Evolutionary conservation across 176 grass and related monocot genomes (phyloP).

Genomic region (Raddia guianensis): DNA sequence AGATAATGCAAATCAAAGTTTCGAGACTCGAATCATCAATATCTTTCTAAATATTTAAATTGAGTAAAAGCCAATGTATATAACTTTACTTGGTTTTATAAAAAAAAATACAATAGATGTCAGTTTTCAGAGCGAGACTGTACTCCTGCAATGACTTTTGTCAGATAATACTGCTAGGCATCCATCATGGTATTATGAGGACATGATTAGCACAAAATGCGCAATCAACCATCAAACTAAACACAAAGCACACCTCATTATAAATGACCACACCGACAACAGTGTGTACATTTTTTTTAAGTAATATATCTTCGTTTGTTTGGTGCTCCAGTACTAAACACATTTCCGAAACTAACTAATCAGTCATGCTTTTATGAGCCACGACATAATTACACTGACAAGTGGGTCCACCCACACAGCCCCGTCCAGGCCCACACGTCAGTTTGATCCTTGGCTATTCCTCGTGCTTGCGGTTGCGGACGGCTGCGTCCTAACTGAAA

Average conservation of each 20-base stretch:
- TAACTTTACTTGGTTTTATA: no score
- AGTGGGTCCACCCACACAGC: background rate
- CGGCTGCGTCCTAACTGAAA: conserved; percentile 40
- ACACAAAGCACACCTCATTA: background rate
- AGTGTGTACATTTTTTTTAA: background rate
- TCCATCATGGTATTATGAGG: background rate
- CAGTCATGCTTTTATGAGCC: no score
- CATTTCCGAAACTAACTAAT: background rate
- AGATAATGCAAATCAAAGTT: no score
- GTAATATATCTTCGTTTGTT: no score
- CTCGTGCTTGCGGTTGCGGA: background rate
- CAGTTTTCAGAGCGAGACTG: no score
- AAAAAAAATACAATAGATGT: no score
- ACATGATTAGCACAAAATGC: background rate
- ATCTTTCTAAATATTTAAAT: no score
- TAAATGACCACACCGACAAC: conserved; percentile 37
- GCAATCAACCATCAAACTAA: background rate
- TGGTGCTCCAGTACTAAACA: background rate
- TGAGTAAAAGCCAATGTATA: no score
- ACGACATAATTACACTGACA: background rate
- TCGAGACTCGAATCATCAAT: no score
- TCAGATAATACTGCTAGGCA: background rate
- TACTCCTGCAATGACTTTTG: background rate
- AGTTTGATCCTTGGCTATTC: background rate
- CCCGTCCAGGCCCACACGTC: background rate